Conservation (phyloP, 2,329 filamentous ascomycete genomes). For the Fusarium nelsonii region DNA sequence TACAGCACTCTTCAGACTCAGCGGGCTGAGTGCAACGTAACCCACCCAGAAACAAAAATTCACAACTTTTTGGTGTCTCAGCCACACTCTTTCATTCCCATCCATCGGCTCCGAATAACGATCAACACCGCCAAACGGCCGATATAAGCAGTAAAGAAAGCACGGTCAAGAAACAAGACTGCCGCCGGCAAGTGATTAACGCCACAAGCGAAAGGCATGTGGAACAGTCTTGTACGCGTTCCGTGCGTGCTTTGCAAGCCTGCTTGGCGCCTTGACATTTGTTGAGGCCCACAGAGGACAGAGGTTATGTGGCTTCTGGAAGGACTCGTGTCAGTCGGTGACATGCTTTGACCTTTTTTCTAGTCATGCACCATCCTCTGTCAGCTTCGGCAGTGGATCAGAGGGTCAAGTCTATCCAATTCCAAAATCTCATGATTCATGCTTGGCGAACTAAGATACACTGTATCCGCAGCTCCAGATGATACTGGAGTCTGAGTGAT, state of each 20-base stretch:
- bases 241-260: neutral
- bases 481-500: neutral
- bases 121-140: constrained; percentile 17
- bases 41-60: neutral
- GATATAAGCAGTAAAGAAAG: constrained; percentile 14
- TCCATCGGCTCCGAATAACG: constrained; percentile 32
- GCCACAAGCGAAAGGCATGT: neutral
- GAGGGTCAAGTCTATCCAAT: neutral
- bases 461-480: neutral
- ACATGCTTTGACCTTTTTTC: constrained; percentile 2
- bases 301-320: constrained; percentile 17
- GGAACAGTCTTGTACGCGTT: neutral
- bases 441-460: neutral
- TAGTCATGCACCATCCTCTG: constrained; percentile 27
- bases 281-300: constrained; percentile 5
- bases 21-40: neutral
- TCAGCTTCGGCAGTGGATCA: constrained; percentile 2
- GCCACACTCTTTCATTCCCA: neutral
- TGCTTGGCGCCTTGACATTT: neutral
- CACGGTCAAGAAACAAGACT: constrained; percentile 8
- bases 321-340: constrained; percentile 24
- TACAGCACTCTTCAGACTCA: constrained; percentile 1
- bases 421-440: neutral
- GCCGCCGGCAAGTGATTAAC: constrained; percentile 14
- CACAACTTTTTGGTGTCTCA: neutral